Evolutionary conservation across 208 protist species (phyloP), one percentile per base, ranked within the genome.

Genomic region (Wallacemonas sp.): DNA sequence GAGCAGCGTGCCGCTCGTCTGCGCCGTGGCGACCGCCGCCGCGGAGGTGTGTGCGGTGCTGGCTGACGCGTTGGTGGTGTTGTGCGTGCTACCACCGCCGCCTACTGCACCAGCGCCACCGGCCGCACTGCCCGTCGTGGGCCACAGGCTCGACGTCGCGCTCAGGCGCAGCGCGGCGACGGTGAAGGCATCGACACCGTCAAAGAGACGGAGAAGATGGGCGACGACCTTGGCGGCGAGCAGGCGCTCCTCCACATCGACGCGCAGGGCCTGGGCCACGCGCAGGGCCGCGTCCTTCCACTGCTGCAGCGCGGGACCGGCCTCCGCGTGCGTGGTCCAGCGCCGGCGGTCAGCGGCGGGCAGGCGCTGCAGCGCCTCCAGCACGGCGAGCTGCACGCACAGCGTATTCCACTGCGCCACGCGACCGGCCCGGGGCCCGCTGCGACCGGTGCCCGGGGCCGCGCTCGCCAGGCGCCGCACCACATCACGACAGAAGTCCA

Each of bases 141-240:
- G 59, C 72, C 72, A 77, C 36, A 72, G 29, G 4, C 11, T 11
- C 10, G 49, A 22, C 1, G 65, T 39, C 38, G 65, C 68, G 26
- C 22, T 38, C 39, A 79, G 48, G 57, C 67, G 72, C 25, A 59
- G 32, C 52, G 52, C 52, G 0, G 12, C 39, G n/a, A 59, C 52
- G 1, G 80, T 86, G 67, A 75, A 77, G 32, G 46, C 45, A 62
- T 79, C 76, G 29, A 79, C 72, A 16, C 61, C 39, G 12, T 64
- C 66, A 0, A 42, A 55, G 31, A 64, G 64, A 33, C n/a, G 55
- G 8, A 79, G 46, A n/a, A 68, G 52, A 7, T 57, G 29, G 8
- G 67, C 80, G 2, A 72, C 45, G 39, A 82, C 76, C 42, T 70
- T 74, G 26, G 76, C 67, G 18, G 72, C 76, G 14, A 86, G 65